These are phyloP conservation scores for Acanthamoeba polyphaga DNA, from an alignment of 208 protist species.

Conservation along the genomic window DNA sequence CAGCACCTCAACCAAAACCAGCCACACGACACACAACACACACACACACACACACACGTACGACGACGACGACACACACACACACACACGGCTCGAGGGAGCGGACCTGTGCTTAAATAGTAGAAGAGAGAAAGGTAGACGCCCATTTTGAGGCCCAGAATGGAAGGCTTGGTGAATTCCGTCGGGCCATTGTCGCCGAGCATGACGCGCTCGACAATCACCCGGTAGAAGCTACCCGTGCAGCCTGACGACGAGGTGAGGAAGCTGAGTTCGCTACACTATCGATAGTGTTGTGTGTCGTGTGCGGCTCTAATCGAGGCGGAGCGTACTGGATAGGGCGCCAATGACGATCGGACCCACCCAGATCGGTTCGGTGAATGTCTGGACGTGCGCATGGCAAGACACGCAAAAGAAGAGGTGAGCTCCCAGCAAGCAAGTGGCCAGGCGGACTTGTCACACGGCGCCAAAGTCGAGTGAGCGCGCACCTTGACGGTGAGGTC, in stretches of 20 bases:
- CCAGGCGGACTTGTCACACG: neutral
- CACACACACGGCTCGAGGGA: neutral
- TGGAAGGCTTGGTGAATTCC: neutral
- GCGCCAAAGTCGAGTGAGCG: neutral
- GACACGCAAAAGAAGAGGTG: no score
- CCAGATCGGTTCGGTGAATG: neutral
- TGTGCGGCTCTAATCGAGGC: neutral
- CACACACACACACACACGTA: no score
- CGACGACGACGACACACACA: neutral
- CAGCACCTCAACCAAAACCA: neutral
- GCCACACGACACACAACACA: neutral
- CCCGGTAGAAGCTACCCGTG: neutral
- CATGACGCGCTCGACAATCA: neutral
- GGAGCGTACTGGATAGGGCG: neutral
- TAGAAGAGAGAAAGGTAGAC: neutral
- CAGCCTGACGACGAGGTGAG: neutral
- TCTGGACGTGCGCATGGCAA: neutral
- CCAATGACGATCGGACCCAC: neutral
- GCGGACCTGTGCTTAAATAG: neutral
- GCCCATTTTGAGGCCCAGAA: neutral
- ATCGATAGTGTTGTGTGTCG: no score
- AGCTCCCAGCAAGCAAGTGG: no score
- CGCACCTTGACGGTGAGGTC: constrained; percentile 3
- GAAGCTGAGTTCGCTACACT: neutral
- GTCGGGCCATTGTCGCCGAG: neutral